A percentile compares a stretch with the other conserved stretches of the same genome.
Evolutionary conservation across 2,329 filamentous ascomycete species (phyloP).

Genomic region (Sarocladium oryzae): DNA sequence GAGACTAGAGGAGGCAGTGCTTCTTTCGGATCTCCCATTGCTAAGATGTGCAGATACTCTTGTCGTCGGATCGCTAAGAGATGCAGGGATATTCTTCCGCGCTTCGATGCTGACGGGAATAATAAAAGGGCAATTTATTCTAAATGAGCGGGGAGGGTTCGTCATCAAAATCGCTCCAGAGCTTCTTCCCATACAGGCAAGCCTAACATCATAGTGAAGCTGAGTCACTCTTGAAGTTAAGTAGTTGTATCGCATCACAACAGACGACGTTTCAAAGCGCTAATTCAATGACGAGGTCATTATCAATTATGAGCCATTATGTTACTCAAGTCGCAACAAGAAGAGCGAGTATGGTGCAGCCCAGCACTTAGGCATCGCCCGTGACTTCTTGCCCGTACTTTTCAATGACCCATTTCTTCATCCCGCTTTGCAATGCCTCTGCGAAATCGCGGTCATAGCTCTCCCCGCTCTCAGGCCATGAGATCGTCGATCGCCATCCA

Average conservation of each 20-base stretch:
- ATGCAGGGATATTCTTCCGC: too few species aligned
- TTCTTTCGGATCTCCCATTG: background rate
- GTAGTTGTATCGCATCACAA: too few species aligned
- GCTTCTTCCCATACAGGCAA: too few species aligned
- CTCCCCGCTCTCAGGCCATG: slow-evolving; percentile 26
- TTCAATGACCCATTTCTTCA: slow-evolving; percentile 29
- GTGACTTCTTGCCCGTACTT: slow-evolving; percentile 26
- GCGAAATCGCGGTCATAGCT: slow-evolving; percentile 30
- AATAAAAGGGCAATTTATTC: too few species aligned
- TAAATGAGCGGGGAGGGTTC: too few species aligned
- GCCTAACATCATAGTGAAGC: too few species aligned
- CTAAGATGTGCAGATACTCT: slow-evolving; percentile 1
- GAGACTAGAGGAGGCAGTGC: background rate
- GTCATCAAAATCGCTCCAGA: too few species aligned
- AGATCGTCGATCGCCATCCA: slow-evolving; percentile 35
- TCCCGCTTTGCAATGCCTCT: slow-evolving; percentile 28
- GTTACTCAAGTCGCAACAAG: background rate
- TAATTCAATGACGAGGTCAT: too few species aligned
- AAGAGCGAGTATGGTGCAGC: too few species aligned
- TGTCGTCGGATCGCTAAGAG: too few species aligned
- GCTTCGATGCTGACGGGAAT: background rate
- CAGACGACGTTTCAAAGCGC: background rate
- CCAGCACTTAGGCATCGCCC: background rate
- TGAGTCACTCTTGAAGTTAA: too few species aligned
- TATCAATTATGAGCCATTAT: background rate